Percentiles rank a stretch among this genome's conserved stretches.
These are phyloP conservation scores for Suillus bovinus DNA, from an alignment of 768 basidiomycete species.

Conservation along the genomic window DNA sequence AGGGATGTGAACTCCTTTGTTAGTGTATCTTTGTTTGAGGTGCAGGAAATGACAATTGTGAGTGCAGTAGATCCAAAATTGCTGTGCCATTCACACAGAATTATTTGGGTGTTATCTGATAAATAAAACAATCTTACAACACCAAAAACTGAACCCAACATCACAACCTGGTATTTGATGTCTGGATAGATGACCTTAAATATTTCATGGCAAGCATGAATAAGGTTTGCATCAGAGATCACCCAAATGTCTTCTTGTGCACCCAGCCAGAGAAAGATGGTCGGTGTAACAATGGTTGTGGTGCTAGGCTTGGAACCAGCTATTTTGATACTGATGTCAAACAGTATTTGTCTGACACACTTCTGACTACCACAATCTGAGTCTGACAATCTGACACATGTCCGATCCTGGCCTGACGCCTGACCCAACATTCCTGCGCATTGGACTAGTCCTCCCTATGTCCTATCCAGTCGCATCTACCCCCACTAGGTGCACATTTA, in stretches of 20 bases:
- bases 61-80: constrained; percentile 10
- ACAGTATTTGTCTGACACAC: too few relatives aligned
- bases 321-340: too few relatives aligned
- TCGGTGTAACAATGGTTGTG: too few relatives aligned
- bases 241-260: constrained; percentile 9
- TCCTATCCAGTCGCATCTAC: too few relatives aligned
- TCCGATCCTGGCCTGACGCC: too few relatives aligned
- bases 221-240: constrained; percentile 7
- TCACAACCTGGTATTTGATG: constrained; percentile 9
- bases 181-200: constrained; percentile 12
- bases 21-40: neutral
- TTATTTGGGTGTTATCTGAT: constrained; percentile 4
- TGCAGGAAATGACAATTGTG: constrained; percentile 8
- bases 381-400: too few relatives aligned
- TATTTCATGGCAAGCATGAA: neutral
- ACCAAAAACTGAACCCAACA: constrained; percentile 6
- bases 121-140: constrained; percentile 6
- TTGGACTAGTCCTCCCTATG: too few relatives aligned
- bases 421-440: too few relatives aligned
- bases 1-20: neutral
- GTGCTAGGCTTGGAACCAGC: too few relatives aligned
- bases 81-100: constrained; percentile 13
- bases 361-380: too few relatives aligned
- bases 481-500: too few relatives aligned
- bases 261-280: constrained; percentile 10